Conservation (phyloP, 2,329 filamentous ascomycete genomes). For the Hypoxylon sp. region DNA sequence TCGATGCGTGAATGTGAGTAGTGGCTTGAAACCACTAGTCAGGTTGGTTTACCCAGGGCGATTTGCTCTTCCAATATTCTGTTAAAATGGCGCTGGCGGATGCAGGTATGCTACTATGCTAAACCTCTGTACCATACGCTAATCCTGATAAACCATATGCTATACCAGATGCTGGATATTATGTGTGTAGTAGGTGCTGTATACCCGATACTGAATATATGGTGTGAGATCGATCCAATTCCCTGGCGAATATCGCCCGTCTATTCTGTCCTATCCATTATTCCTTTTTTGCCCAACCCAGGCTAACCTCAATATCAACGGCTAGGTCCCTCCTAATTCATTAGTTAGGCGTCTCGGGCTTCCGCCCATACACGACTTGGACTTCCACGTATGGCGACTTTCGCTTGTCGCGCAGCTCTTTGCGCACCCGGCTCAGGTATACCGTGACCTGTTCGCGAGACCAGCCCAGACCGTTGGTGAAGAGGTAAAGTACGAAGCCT, state of each 20-base stretch:
- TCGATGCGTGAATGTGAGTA: neutral
- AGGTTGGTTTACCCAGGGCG: neutral
- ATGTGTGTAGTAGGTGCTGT: conserved; percentile 12
- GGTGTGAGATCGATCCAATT: neutral
- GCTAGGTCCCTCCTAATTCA: neutral
- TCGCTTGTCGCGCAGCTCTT: conserved; percentile 32
- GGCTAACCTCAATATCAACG: neutral
- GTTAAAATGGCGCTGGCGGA: neutral
- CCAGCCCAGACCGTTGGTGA: conserved; percentile 35
- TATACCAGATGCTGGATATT: conserved; percentile 20
- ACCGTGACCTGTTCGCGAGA: conserved; percentile 32
- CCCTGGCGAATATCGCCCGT: conserved; percentile 1
- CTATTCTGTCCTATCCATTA: conserved; percentile 1
- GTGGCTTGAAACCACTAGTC: neutral
- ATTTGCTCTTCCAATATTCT: neutral
- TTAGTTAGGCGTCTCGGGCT: conserved; percentile 17
- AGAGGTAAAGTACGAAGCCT: conserved; percentile 37
- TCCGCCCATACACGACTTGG: conserved; percentile 34
- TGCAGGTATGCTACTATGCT: neutral
- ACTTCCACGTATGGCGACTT: conserved; percentile 34
- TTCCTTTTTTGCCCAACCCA: neutral
- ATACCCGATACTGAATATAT: conserved; percentile 10
- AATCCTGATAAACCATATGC: neutral
- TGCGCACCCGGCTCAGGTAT: conserved; percentile 32
- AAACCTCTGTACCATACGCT: conserved; percentile 1